A percentile compares a stretch with the other conserved stretches of the same genome.
Conservation (phyloP, 2,329 filamentous ascomycete species). For the Aureobasidium musti region DNA sequence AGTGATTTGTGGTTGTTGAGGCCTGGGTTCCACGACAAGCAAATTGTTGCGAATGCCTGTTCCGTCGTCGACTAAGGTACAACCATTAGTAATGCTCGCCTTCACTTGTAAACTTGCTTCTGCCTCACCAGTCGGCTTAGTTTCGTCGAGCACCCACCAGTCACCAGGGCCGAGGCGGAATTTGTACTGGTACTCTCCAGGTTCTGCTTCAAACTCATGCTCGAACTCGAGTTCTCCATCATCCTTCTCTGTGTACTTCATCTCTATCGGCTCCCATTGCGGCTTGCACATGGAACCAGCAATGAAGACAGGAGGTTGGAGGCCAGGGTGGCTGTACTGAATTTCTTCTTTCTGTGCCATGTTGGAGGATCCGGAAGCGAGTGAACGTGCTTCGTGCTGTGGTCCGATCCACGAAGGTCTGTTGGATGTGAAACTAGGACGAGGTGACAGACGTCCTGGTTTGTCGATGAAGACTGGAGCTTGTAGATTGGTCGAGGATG, state of each 20-base stretch:
- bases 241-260: constrained; percentile 56
- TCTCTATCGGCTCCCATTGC: constrained; percentile 67
- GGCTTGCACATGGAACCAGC: constrained; percentile 69
- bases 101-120: background rate
- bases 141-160: constrained; percentile 70
- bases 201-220: constrained; percentile 57
- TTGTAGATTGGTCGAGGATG: constrained; percentile 15
- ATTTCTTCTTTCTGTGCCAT: constrained; percentile 55
- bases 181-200: constrained; percentile 71
- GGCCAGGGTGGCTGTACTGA: constrained; percentile 61
- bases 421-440: constrained; percentile 17
- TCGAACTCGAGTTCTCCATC: constrained; percentile 59
- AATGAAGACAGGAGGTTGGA: constrained; percentile 68
- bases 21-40: constrained; percentile 40
- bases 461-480: constrained; percentile 14
- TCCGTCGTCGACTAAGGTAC: constrained; percentile 51
- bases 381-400: constrained; percentile 10
- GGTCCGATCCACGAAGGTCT: constrained; percentile 32
- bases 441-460: constrained; percentile 1
- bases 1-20: background rate
- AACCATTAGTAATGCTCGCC: constrained; percentile 2
- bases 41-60: constrained; percentile 58
- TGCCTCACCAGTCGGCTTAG: constrained; percentile 58
- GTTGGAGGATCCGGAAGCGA: constrained; percentile 8
- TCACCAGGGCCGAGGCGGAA: constrained; percentile 67